Conservation (phyloP, 208 protist species). For the Acanthamoeba divionensis region DNA sequence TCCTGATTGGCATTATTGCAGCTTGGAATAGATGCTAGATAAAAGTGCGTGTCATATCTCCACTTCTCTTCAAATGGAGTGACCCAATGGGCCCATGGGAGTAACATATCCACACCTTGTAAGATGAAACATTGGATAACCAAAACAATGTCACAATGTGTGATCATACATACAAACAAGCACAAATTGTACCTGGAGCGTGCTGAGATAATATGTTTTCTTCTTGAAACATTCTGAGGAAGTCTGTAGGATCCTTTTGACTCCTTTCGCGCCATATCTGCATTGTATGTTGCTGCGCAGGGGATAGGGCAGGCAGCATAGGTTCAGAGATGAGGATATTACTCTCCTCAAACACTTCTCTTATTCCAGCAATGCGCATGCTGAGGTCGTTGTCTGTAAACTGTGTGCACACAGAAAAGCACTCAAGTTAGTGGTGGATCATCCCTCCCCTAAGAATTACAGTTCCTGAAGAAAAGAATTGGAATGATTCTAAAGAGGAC, state of each 20-base stretch:
- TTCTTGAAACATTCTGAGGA: not conserved
- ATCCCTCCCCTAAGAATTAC: not conserved
- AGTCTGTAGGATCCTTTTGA: not conserved
- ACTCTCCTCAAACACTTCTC: constrained; percentile 39
- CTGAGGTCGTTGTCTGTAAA: not conserved
- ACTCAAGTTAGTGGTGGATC: not conserved
- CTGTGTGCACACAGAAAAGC: not conserved
- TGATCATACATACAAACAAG: not conserved
- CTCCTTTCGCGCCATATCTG: not conserved
- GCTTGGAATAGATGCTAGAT: not conserved
- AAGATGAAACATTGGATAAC: not conserved
- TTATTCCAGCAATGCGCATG: not conserved
- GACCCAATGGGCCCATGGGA: constrained; percentile 41
- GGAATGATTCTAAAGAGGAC: not conserved
- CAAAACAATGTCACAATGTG: not conserved
- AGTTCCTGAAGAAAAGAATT: not conserved
- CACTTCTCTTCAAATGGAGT: constrained; percentile 30
- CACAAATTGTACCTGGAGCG: not conserved
- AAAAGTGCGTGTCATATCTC: constrained; percentile 48
- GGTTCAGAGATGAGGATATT: not conserved
- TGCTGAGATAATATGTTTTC: not conserved
- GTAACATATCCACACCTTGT: not conserved
- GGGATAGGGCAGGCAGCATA: not conserved
- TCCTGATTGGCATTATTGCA: not conserved
- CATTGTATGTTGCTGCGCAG: not conserved